Evolutionary conservation across 2,329 filamentous ascomycete genomes (phyloP).

Genomic region (Sphaceloma murrayae): DNA sequence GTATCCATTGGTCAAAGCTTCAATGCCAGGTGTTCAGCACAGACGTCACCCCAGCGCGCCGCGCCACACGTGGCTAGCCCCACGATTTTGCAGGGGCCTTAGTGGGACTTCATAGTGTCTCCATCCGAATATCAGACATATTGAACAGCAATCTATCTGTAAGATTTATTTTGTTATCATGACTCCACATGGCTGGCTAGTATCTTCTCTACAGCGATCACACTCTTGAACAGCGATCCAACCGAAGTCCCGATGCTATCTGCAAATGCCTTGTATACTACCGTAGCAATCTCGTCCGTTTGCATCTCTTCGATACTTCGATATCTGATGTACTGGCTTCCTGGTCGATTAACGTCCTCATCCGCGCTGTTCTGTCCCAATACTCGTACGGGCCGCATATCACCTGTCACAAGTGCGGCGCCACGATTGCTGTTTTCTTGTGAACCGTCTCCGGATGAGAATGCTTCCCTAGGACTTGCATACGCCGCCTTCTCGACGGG

Average conservation of each 20-base stretch:
- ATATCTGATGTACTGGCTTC: constrained; percentile 43
- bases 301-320: constrained; percentile 38
- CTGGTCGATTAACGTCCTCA: constrained; percentile 35
- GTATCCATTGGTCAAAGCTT: constrained; percentile 9
- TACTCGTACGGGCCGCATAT: constrained; percentile 32
- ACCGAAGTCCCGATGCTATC: neutral
- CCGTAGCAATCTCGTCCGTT: neutral
- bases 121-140: neutral
- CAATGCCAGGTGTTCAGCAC: constrained; percentile 1
- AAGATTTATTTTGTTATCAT: neutral
- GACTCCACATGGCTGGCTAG: neutral
- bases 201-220: neutral
- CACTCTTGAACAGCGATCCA: neutral
- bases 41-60: constrained; percentile 13
- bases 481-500: constrained; percentile 22
- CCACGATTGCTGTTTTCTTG: constrained; percentile 21
- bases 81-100: constrained; percentile 2
- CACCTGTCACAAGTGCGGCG: constrained; percentile 36
- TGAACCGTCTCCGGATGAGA: constrained; percentile 3
- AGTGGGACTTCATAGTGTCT: neutral
- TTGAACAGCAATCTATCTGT: neutral
- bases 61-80: too few relatives aligned
- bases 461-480: neutral
- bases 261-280: constrained; percentile 2
- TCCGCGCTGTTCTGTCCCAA: constrained; percentile 30